Percentiles rank a stretch among this genome's conserved stretches.
Conservation (phyloP, 164 flowering plant genomes). For the Santalum album region DNA sequence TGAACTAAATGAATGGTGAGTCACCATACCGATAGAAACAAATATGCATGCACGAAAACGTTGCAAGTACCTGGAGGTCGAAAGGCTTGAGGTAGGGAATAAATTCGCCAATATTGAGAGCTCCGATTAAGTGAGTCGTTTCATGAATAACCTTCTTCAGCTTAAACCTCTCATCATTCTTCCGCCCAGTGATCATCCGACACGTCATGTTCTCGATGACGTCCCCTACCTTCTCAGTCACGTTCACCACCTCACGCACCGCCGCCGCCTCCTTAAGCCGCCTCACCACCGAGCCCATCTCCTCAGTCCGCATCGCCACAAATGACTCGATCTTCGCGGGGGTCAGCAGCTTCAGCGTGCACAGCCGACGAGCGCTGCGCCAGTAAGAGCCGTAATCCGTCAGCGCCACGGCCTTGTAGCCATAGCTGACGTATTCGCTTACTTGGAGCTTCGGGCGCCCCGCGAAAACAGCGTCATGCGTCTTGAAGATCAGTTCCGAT, state of each 20-base stretch:
- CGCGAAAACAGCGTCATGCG: slow-evolving; percentile 8
- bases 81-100: slow-evolving; percentile 14
- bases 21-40: too few relatives aligned
- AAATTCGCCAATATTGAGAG: slow-evolving; percentile 20
- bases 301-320: slow-evolving; percentile 3
- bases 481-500: slow-evolving; percentile 1
- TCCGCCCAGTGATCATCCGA: slow-evolving; percentile 10
- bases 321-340: not conserved
- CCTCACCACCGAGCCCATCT: not conserved
- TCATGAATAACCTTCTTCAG: slow-evolving; percentile 10
- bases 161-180: slow-evolving; percentile 5
- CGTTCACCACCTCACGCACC: not conserved
- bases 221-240: slow-evolving; percentile 5
- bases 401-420: not conserved
- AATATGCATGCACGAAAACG: too few relatives aligned
- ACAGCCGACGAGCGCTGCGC: not conserved
- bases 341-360: not conserved
- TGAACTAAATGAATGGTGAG: too few relatives aligned
- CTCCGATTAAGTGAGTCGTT: slow-evolving; percentile 8
- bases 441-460: slow-evolving; percentile 6
- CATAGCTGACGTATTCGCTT: not conserved
- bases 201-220: slow-evolving; percentile 8
- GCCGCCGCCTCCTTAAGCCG: not conserved
- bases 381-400: slow-evolving; percentile 1
- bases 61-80: not conserved